These are phyloP conservation scores for Paspalum notatum DNA, from an alignment of 176 grass and related monocot species.

Conservation along the genomic window DNA sequence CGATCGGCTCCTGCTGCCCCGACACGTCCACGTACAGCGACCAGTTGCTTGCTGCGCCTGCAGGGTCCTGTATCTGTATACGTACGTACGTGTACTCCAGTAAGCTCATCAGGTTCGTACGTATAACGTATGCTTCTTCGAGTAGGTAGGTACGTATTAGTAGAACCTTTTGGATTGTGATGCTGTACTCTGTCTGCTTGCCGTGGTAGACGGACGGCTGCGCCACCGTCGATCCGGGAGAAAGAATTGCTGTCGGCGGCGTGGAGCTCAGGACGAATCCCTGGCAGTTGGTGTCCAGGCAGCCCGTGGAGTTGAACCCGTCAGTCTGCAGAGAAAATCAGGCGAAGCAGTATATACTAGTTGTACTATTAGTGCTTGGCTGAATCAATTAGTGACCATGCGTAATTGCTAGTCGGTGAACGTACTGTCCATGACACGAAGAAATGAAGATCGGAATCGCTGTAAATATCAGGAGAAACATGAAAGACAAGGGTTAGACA, in stretches of 20 bases:
- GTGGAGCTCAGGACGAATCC: not conserved
- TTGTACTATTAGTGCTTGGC: not conserved
- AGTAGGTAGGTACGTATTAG: too few relatives aligned
- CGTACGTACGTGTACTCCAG: too few relatives aligned
- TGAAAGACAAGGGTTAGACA: too few relatives aligned
- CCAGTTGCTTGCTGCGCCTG: not conserved
- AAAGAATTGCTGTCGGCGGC: not conserved
- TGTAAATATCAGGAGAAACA: not conserved
- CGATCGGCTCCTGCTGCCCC: not conserved
- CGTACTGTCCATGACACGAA: not conserved
- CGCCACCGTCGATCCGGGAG: not conserved
- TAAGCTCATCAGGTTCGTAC: too few relatives aligned
- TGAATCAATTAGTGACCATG: not conserved
- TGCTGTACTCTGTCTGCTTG: not conserved
- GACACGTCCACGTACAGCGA: not conserved
- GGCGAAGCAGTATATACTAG: not conserved
- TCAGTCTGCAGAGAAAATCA: not conserved
- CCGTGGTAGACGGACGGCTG: conserved; percentile 14
- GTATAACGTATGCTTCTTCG: too few relatives aligned
- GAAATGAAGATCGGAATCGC: not conserved
- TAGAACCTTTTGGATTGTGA: not conserved
- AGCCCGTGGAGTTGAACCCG: conserved; percentile 2
- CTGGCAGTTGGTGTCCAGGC: not conserved
- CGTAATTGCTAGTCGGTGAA: too few relatives aligned
- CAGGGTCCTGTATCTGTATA: not conserved